Percentiles rank a stretch among this genome's conserved stretches.
Conservation (phyloP, 169 alveolate species). For the Babesia divergens region DNA sequence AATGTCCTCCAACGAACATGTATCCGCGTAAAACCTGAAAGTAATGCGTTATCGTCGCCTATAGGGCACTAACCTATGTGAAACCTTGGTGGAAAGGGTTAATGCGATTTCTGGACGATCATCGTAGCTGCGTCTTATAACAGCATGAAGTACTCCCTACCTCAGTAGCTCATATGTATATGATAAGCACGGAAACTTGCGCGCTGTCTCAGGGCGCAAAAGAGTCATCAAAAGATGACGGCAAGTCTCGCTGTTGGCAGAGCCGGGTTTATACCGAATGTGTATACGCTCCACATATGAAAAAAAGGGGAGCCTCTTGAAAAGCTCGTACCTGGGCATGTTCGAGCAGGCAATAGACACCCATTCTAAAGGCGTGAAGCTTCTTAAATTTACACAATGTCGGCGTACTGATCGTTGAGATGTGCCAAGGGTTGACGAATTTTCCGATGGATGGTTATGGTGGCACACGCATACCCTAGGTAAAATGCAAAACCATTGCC, state of each 20-base stretch:
- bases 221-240: conserved; percentile 36
- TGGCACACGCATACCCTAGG: too few relatives aligned
- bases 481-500: too few relatives aligned
- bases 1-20: conserved; percentile 42
- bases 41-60: neutral
- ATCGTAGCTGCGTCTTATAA: conserved; percentile 28
- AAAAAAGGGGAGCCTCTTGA: conserved; percentile 27
- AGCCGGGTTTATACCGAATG: conserved; percentile 53
- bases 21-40: conserved; percentile 49
- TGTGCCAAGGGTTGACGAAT: too few relatives aligned
- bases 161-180: conserved; percentile 52
- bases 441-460: too few relatives aligned
- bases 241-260: conserved; percentile 54
- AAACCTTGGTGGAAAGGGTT: conserved; percentile 28
- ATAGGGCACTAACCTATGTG: conserved; percentile 17
- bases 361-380: too few relatives aligned
- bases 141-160: neutral
- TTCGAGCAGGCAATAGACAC: too few relatives aligned
- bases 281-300: conserved; percentile 57
- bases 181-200: conserved; percentile 22
- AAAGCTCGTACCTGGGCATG: conserved; percentile 58
- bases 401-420: too few relatives aligned
- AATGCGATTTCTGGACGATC: conserved; percentile 51
- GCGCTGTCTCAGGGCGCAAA: conserved; percentile 16
- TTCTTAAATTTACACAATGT: too few relatives aligned